phyloP scores from a whole-genome alignment of 345 rosid species.

The Clausena lansium region DNA sequence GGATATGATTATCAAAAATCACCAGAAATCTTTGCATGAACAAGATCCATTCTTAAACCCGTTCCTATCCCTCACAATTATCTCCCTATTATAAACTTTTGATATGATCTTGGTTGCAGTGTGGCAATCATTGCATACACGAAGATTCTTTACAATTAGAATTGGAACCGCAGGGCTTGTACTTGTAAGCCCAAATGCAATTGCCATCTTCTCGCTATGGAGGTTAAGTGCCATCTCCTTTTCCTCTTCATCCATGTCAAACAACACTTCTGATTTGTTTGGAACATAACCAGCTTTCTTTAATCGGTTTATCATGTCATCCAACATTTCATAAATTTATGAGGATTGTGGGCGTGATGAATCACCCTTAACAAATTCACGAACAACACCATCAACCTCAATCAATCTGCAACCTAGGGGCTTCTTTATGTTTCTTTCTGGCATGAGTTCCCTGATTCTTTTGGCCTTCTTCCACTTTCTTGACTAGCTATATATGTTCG shows the following conservation, averaged over 20 bases:
- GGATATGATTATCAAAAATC: background rate
- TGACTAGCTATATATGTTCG: slow-evolving; percentile 15
- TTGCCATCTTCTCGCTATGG: slow-evolving; percentile 31
- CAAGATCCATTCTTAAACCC: no score
- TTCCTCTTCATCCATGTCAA: slow-evolving; percentile 28
- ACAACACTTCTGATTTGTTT: slow-evolving; percentile 24
- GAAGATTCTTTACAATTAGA: slow-evolving; percentile 28
- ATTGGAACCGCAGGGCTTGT: slow-evolving; percentile 16
- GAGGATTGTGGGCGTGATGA: slow-evolving; percentile 13
- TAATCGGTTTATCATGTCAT: slow-evolving; percentile 22
- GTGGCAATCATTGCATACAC: slow-evolving; percentile 19
- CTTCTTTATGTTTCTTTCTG: slow-evolving; percentile 13
- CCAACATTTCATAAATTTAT: slow-evolving; percentile 22
- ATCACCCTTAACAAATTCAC: slow-evolving; percentile 23
- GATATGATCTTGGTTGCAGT: slow-evolving; percentile 17
- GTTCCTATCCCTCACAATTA: no score
- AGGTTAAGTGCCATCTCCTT: slow-evolving; percentile 28
- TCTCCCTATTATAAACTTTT: no score
- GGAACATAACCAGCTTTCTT: slow-evolving; percentile 28
- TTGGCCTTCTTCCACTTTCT: slow-evolving; percentile 18
- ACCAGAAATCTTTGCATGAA: slow-evolving; percentile 4
- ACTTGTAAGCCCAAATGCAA: slow-evolving; percentile 23
- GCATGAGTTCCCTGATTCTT: slow-evolving; percentile 18
- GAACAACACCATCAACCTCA: slow-evolving; percentile 24
- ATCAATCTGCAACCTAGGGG: slow-evolving; percentile 27